These are phyloP conservation scores for Phytomonas francai DNA, from an alignment of 208 protist species.

Conservation along the genomic window DNA sequence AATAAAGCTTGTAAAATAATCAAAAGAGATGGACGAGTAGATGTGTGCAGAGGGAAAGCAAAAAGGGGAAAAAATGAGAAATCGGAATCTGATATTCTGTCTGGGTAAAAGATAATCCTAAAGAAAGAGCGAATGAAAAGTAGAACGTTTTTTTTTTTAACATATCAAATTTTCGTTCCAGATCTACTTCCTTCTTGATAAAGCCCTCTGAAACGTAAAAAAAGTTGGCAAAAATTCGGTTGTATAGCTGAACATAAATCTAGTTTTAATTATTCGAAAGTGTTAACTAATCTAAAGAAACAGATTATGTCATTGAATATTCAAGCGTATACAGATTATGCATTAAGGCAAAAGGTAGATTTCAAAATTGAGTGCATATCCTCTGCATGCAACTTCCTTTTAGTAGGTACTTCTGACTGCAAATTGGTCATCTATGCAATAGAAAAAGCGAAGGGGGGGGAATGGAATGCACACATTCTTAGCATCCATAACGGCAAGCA, in stretches of 20 bases:
- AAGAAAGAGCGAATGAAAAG: background rate
- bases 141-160: background rate
- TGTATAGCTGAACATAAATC: background rate
- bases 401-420: slow-evolving; percentile 53
- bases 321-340: background rate
- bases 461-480: slow-evolving; percentile 7
- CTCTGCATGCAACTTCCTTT: slow-evolving; percentile 25
- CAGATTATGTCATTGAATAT: background rate
- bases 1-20: too few relatives aligned
- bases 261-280: slow-evolving; percentile 9
- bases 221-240: background rate
- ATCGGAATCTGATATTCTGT: background rate
- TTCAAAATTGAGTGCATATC: slow-evolving; percentile 37
- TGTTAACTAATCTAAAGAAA: slow-evolving; percentile 5
- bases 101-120: background rate
- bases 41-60: background rate
- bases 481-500: slow-evolving; percentile 17
- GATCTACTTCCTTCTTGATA: background rate
- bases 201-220: background rate
- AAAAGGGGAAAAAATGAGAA: background rate
- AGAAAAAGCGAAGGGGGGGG: background rate
- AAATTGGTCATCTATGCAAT: slow-evolving; percentile 42
- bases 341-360: background rate
- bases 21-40: background rate
- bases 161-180: background rate